These are phyloP conservation scores for Blastobotrys proliferans DNA, from an alignment of 1,139 yeast species.

Conservation along the genomic window DNA sequence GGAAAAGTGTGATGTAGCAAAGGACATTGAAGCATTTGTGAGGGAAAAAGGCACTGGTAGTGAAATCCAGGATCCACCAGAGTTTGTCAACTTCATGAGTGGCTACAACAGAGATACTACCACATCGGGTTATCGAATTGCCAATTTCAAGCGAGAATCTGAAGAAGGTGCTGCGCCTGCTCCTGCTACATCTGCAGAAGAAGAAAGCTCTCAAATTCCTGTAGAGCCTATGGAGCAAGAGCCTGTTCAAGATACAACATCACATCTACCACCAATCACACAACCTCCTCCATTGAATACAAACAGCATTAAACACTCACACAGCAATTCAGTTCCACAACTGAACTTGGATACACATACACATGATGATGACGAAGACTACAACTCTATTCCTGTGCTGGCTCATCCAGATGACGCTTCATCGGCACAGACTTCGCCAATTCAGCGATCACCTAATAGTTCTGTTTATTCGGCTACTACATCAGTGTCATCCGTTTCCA, in stretches of 20 bases:
- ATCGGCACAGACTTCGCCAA: conserved; percentile 30
- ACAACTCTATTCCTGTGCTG: conserved; percentile 19
- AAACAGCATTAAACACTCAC: background rate
- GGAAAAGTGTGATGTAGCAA: conserved; percentile 62
- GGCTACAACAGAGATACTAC: conserved; percentile 36
- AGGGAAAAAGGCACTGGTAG: conserved; percentile 62
- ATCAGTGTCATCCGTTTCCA: conserved; percentile 29
- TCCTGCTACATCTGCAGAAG: background rate
- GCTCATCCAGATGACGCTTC: conserved; percentile 19
- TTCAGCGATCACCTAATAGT: conserved; percentile 30
- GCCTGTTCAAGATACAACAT: background rate
- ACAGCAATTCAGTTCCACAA: conserved; percentile 8
- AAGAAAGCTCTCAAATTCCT: background rate
- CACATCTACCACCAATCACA: conserved; percentile 5
- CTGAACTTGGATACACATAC: conserved; percentile 5
- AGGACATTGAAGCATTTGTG: conserved; percentile 58
- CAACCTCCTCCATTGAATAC: conserved; percentile 3
- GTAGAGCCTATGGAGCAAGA: background rate
- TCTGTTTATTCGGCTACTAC: conserved; percentile 32
- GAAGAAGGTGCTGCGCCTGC: conserved; percentile 7
- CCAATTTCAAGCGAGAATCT: conserved; percentile 30
- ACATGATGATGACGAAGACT: conserved; percentile 13
- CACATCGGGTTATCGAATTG: conserved; percentile 17
- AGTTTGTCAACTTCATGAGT: conserved; percentile 45
- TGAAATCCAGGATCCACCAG: conserved; percentile 55